Percentiles rank a stretch among this genome's conserved stretches.
Conservation (phyloP, 768 basidiomycete genomes). For the Gautieria morchelliformis region DNA sequence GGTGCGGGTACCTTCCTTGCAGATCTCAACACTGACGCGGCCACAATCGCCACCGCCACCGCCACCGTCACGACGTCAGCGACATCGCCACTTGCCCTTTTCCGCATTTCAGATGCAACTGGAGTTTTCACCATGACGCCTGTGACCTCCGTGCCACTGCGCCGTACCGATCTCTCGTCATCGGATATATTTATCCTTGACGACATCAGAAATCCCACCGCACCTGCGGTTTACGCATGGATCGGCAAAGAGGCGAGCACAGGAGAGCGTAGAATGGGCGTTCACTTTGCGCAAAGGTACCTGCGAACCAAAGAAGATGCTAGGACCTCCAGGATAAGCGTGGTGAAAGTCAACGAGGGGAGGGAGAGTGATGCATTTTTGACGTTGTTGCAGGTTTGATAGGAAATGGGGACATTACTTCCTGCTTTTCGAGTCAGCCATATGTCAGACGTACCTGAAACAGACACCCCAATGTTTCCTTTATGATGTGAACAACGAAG, state of each 20-base stretch:
- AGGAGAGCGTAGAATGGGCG: slow-evolving; percentile 38
- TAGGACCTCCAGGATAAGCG: slow-evolving; percentile 23
- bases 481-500: not conserved
- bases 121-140: slow-evolving; percentile 30
- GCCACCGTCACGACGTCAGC: not conserved
- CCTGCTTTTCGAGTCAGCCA: not conserved
- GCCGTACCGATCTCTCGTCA: slow-evolving; percentile 30
- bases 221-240: slow-evolving; percentile 49
- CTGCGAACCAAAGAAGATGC: slow-evolving; percentile 29
- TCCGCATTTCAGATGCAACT: slow-evolving; percentile 38
- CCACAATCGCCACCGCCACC: slow-evolving; percentile 11
- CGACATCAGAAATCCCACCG: slow-evolving; percentile 22
- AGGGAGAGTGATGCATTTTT: slow-evolving; percentile 41
- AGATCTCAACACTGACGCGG: slow-evolving; percentile 31
- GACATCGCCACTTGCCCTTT: slow-evolving; percentile 18
- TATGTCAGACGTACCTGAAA: no score
- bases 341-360: slow-evolving; percentile 48
- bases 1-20: slow-evolving; percentile 39
- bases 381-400: slow-evolving; percentile 16
- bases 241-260: slow-evolving; percentile 40
- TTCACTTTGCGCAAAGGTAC: slow-evolving; percentile 49
- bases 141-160: slow-evolving; percentile 21
- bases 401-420: not conserved
- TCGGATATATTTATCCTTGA: slow-evolving; percentile 46
- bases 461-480: not conserved